Evolutionary conservation across 2,329 filamentous ascomycete genomes (phyloP), one percentile per base, ranked within the genome.

Genomic region (Pestalotiopsis sp.): DNA sequence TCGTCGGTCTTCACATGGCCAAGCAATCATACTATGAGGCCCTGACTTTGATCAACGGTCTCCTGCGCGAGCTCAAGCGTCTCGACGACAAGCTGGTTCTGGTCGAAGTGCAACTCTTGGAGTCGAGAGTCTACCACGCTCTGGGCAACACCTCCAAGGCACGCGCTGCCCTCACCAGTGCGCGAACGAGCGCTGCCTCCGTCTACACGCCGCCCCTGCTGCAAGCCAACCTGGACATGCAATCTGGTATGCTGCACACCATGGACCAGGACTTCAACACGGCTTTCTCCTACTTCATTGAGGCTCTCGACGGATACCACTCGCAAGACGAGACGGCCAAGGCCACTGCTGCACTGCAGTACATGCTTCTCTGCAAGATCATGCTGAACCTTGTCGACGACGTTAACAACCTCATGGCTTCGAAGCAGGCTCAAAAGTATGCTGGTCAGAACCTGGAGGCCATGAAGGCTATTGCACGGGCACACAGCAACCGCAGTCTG

Each of bases 211-310:
- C 96, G 65, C 96, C 97, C 3, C 86, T 97, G 73, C 88, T 99
- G 69, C 97, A 99, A 84, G 96, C 96, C 60, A 94, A 96, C 76
- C 89, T 99, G 74, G 96, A 99, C 79, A 98, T 99, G 96, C 96
- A 99, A 86, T 97, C 94, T 72, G 97, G 96, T 74, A 98, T 98
- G 92, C 90, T 99, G 69, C 97, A 99, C 81, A 96, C 96, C 27
- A 97, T 99, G 83, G 96, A 99, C 80, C 93, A 94, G 84, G 97
- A 99, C 84, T 99, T 99, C 88, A 98, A 97, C 85, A 99, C 96
- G 31, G 94, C 96, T 64, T 99, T 93, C 82, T 98, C 95, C 64
- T 99, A 99, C 87, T 99, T 99, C 82, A 98, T 99, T 81, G 96
- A 99, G 84, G 96, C 97, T 2, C 90, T 99, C 72, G 96, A 99